phyloP scores from a whole-genome alignment of 352 stramenopile genomes.

The Pythium aquatile region DNA sequence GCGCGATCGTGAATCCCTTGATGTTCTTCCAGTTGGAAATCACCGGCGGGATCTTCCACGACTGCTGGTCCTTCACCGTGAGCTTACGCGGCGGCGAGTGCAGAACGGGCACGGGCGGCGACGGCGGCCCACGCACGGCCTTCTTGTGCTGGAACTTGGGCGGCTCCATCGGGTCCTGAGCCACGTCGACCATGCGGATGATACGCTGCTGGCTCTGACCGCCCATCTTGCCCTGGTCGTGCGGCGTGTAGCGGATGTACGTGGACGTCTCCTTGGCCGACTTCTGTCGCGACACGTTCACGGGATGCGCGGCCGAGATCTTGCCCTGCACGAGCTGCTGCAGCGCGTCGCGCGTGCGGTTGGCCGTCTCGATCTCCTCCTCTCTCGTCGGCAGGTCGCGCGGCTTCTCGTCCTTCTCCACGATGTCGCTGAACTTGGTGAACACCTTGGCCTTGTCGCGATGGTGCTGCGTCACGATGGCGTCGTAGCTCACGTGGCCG shows the following conservation, averaged over 20 bases:
- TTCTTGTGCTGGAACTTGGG: conserved; percentile 99
- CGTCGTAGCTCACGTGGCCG: conserved; percentile 92
- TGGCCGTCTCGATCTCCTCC: conserved; percentile 70
- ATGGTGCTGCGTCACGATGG: conserved; percentile 97
- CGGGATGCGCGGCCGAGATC: conserved; percentile 81
- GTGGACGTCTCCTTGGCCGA: conserved; percentile 77
- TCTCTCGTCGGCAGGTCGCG: conserved; percentile 47
- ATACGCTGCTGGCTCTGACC: conserved; percentile 89
- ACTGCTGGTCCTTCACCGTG: conserved; percentile 92
- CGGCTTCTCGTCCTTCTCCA: conserved; percentile 85
- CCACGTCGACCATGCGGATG: conserved; percentile 98
- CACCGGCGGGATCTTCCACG: conserved; percentile 99
- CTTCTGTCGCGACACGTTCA: conserved; percentile 88
- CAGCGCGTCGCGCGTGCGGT: conserved; percentile 83
- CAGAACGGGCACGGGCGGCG: conserved; percentile 89
- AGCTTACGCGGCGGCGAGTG: conserved; percentile 93
- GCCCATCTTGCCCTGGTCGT: conserved; percentile 70
- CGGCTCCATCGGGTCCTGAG: conserved; percentile 98
- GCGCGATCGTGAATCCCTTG: conserved; percentile 97
- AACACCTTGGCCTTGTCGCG: conserved; percentile 94
- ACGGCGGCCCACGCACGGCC: conserved; percentile 88
- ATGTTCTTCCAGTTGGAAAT: conserved; percentile 99
- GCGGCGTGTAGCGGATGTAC: conserved; percentile 85
- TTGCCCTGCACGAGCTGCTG: conserved; percentile 90
- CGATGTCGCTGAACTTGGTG: conserved; percentile 91